Percentiles rank a stretch among this genome's conserved stretches.
Conservation (phyloP, 2,329 filamentous ascomycete genomes). For the Aspergillus costaricaensis region DNA sequence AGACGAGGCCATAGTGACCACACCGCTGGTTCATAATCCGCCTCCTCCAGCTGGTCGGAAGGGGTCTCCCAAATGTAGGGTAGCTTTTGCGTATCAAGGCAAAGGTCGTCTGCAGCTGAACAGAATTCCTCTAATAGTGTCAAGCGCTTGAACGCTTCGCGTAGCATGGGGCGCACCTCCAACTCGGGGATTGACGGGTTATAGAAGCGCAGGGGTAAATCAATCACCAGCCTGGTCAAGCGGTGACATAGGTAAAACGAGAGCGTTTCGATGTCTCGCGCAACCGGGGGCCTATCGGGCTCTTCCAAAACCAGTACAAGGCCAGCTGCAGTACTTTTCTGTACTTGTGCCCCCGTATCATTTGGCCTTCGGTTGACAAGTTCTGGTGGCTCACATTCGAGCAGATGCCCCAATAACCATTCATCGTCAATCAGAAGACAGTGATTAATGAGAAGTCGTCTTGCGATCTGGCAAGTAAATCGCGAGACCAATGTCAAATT, state of each 20-base stretch:
- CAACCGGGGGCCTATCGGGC: conserved; percentile 6
- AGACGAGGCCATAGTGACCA: conserved; percentile 19
- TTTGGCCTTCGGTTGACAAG: neutral
- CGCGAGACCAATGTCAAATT: conserved; percentile 15
- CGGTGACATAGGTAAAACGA: neutral
- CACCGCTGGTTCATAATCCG: conserved; percentile 10
- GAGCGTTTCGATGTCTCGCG: conserved; percentile 10
- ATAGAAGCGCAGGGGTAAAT: conserved; percentile 14
- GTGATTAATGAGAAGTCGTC: conserved; percentile 15
- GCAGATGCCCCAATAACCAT: neutral
- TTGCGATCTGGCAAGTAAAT: conserved; percentile 15
- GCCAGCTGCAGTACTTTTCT: neutral
- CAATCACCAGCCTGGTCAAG: conserved; percentile 15
- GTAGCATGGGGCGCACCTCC: conserved; percentile 9
- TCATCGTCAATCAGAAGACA: conserved; percentile 15
- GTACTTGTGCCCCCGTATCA: neutral
- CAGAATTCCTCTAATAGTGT: conserved; percentile 16
- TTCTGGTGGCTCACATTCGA: neutral
- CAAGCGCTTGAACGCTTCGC: conserved; percentile 15
- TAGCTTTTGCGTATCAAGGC: conserved; percentile 6
- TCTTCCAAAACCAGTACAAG: conserved; percentile 16
- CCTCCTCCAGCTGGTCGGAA: neutral
- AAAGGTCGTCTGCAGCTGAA: conserved; percentile 17
- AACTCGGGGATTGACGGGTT: conserved; percentile 13
- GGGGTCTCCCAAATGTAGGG: neutral